Evolutionary conservation across 1,139 yeast genomes (phyloP).

Genomic region (Wickerhamomyces sp.): DNA sequence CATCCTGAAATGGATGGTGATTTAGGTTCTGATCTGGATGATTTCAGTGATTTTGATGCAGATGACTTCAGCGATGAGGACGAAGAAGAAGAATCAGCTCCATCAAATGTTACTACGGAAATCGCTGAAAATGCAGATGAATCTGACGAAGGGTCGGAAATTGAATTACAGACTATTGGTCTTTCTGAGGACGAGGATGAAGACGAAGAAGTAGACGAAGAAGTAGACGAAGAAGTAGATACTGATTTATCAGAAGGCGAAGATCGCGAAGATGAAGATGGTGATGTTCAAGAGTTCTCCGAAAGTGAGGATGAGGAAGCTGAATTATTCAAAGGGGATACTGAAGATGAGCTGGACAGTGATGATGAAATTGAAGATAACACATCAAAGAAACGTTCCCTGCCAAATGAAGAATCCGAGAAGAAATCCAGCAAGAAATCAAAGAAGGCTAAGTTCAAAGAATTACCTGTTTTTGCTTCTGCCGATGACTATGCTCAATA

Average conservation of each 20-base stretch:
- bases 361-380: slow-evolving; percentile 23
- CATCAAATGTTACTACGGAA: slow-evolving; percentile 19
- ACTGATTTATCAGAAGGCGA: slow-evolving; percentile 25
- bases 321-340: slow-evolving; percentile 25
- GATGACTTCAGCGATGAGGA: slow-evolving; percentile 33
- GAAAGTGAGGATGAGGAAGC: slow-evolving; percentile 25
- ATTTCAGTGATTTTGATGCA: slow-evolving; percentile 44
- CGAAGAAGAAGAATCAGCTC: slow-evolving; percentile 23
- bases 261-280: slow-evolving; percentile 24
- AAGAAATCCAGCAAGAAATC: slow-evolving; percentile 33
- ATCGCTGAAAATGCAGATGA: slow-evolving; percentile 22
- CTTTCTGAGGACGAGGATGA: slow-evolving; percentile 27
- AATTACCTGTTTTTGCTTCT: slow-evolving; percentile 82
- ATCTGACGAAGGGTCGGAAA: slow-evolving; percentile 21
- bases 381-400: slow-evolving; percentile 22
- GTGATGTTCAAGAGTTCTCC: slow-evolving; percentile 20
- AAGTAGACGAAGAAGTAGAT: slow-evolving; percentile 30
- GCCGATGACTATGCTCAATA: slow-evolving; percentile 85
- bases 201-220: slow-evolving; percentile 25
- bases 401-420: slow-evolving; percentile 16
- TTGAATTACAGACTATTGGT: slow-evolving; percentile 23
- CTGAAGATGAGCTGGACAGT: slow-evolving; percentile 26
- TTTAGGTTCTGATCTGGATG: slow-evolving; percentile 47
- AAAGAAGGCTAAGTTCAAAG: slow-evolving; percentile 59
- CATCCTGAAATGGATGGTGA: slow-evolving; percentile 76